Percentiles rank a stretch among this genome's conserved stretches.
phyloP scores from a whole-genome alignment of 352 stramenopile genomes.

The Globisporangium carolinianum region DNA sequence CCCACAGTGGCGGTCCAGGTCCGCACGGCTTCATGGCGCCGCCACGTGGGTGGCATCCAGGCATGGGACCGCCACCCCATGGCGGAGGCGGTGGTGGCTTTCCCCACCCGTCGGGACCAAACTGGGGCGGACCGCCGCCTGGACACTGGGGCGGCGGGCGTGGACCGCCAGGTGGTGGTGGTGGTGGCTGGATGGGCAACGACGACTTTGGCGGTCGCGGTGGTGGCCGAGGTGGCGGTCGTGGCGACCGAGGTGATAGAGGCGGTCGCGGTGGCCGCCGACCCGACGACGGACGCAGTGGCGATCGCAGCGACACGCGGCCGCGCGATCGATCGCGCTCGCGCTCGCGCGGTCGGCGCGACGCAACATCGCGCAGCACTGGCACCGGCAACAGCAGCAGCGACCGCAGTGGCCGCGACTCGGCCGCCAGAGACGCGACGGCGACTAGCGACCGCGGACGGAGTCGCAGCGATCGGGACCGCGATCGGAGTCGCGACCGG shows the following conservation, averaged over 20 bases:
- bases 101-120: conserved; percentile 10
- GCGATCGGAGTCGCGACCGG: conserved; percentile 19
- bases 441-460: conserved; percentile 15
- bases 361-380: background rate
- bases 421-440: conserved; percentile 10
- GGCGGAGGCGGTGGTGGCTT: conserved; percentile 16
- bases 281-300: conserved; percentile 17
- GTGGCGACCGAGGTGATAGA: conserved; percentile 19
- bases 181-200: conserved; percentile 43
- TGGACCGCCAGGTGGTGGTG: conserved; percentile 25
- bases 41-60: conserved; percentile 60
- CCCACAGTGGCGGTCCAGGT: conserved; percentile 4
- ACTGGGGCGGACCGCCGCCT: conserved; percentile 36
- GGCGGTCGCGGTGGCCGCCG: conserved; percentile 9
- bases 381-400: background rate
- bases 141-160: conserved; percentile 36
- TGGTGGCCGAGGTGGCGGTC: conserved; percentile 24
- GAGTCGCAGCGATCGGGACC: conserved; percentile 12
- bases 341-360: conserved; percentile 27
- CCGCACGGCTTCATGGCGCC: conserved; percentile 48
- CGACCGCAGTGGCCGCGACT: background rate
- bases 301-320: conserved; percentile 16
- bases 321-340: conserved; percentile 55
- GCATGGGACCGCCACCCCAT: conserved; percentile 46
- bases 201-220: conserved; percentile 21